Evolutionary conservation across 768 basidiomycete species (phyloP).

Genomic region (Kwoniella europaea): DNA sequence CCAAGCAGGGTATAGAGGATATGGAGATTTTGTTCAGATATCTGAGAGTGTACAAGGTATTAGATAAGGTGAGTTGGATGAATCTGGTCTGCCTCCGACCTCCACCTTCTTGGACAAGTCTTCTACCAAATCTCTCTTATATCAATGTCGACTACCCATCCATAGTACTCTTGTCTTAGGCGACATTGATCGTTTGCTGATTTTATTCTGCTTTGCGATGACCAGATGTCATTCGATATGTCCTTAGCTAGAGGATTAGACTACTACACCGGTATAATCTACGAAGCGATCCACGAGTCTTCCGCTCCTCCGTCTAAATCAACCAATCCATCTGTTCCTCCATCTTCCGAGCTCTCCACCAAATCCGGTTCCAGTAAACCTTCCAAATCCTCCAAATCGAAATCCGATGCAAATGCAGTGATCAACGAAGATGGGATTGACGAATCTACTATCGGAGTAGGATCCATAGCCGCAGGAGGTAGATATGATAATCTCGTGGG

Average conservation of each 20-base stretch:
- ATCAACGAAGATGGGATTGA: conserved; percentile 79
- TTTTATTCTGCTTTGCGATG: too few relatives aligned
- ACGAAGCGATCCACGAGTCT: conserved; percentile 90
- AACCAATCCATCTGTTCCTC: conserved; percentile 63
- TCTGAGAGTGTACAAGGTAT: conserved; percentile 76
- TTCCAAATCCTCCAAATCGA: conserved; percentile 23
- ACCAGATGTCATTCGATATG: conserved; percentile 89
- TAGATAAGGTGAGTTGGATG: conserved; percentile 68
- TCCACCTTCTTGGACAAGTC: too few relatives aligned
- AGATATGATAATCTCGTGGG: conserved; percentile 95
- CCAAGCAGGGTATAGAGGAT: conserved; percentile 81
- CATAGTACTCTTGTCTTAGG: too few relatives aligned
- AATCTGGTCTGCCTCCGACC: too few relatives aligned
- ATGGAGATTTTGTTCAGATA: conserved; percentile 84
- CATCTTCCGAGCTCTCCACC: conserved; percentile 44
- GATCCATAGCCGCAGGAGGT: conserved; percentile 99
- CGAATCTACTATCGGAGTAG: conserved; percentile 90
- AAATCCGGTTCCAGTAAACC: conserved; percentile 30
- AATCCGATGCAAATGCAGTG: conserved; percentile 51
- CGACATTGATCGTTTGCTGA: too few relatives aligned
- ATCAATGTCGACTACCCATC: not conserved
- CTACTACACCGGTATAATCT: conserved; percentile 98
- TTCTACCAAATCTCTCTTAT: too few relatives aligned
- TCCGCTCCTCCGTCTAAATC: conserved; percentile 88
- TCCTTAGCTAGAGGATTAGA: conserved; percentile 97